Evolutionary conservation across 2,329 filamentous ascomycete genomes (phyloP).

Genomic region (Dothistroma septosporum): DNA sequence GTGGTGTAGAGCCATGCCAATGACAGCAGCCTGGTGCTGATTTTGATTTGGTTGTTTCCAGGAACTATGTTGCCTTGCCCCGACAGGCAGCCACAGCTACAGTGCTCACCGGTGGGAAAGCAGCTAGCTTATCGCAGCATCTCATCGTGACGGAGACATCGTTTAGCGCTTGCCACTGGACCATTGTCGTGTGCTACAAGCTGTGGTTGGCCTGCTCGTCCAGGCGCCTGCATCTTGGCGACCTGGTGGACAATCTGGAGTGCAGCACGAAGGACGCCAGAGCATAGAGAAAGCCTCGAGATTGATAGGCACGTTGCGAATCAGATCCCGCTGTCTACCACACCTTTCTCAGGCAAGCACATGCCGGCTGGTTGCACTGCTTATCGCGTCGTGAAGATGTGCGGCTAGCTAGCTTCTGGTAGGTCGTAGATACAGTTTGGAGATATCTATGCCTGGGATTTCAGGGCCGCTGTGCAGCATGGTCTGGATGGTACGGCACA

Average conservation of each 20-base stretch:
- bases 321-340: slow-evolving; percentile 2
- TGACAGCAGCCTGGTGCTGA: background rate
- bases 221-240: background rate
- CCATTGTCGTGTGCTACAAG: background rate
- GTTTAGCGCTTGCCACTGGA: background rate
- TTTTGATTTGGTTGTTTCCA: background rate
- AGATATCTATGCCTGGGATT: background rate
- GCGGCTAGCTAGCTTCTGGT: slow-evolving; percentile 1
- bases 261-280: background rate
- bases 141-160: background rate
- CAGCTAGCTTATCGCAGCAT: slow-evolving; percentile 2
- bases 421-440: slow-evolving; percentile 6
- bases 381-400: slow-evolving; percentile 4
- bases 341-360: slow-evolving; percentile 1
- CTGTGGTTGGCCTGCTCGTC: background rate
- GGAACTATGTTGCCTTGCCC: background rate
- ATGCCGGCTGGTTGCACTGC: background rate
- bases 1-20: no score
- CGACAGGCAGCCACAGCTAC: slow-evolving; percentile 4
- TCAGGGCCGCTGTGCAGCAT: background rate
- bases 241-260: background rate
- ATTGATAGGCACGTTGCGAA: slow-evolving; percentile 4
- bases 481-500: background rate
- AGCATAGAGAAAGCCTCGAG: background rate
- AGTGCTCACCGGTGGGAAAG: slow-evolving; percentile 1